Base-by-base conservation (phyloP, 2,329 filamentous ascomycete genomes). In the Periconia sp. region DNA sequence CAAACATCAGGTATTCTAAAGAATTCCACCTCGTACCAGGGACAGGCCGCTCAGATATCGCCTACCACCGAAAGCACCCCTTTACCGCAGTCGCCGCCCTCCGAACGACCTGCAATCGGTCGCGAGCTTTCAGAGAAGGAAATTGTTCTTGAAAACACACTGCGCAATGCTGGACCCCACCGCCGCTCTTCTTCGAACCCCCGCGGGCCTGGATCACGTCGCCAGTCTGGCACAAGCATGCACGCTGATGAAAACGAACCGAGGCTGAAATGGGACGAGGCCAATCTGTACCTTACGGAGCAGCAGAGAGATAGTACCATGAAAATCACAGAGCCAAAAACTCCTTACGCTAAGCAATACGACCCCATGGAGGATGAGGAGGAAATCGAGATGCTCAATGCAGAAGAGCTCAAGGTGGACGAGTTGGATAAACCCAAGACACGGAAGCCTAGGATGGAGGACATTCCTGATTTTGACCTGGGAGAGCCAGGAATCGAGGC, bases 261-360 rank as follows among this genome's bases (percentile, higher is more conserved):
- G 58, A 87, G 92, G 58, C 82, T 99, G 63, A 96, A 97, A 78
- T 99, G 94, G 94, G 94, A 99, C 74, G 94, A 99, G 79, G 94
- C 91, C 44, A 99, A 99, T 71, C 83, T 99, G 31, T 99, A 97
- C 77, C 83, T 99, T 49, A 94, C 94, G 8, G 94, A 99, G 78
- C 93, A 97, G 76, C 91, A 97, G 76, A 92, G 90, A 76, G 91
- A 87, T 55, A 88, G 89, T 57, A 97, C 92, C 54, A 99, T 99
- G 94, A 99, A 97, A 82, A 99, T 99, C 61, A 90, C 92, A 62
- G 94, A 99, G 79, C 94, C 94, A 57, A 99, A 99, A 82, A 99
- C 94, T 8, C 94, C 94, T 5, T 99, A 93, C 73, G 94, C 91
- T 35, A 89, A 88, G 69, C 91, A 92, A 68, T 97, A 97, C 75